A percentile compares a stretch with the other conserved stretches of the same genome.
Evolutionary conservation across 1,284 basidiomycete genomes (phyloP).

Genomic region (Sporisorium graminicola): DNA sequence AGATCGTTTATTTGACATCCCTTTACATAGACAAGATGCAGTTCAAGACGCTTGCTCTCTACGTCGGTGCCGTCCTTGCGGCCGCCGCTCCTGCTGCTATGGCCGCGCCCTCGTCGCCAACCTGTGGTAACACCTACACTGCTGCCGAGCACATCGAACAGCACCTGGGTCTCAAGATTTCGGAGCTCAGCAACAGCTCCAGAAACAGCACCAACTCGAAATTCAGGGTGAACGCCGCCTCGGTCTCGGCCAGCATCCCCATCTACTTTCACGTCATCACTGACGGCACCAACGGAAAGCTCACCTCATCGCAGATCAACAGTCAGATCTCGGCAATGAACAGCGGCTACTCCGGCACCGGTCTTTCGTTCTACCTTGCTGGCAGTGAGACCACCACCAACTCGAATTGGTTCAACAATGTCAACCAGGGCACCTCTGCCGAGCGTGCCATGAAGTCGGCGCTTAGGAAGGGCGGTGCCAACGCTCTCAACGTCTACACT

Average conservation of each 20-base stretch:
- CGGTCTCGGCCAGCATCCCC: constrained; percentile 32
- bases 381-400: constrained; percentile 70
- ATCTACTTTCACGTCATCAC: constrained; percentile 56
- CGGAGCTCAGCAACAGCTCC: neutral
- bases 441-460: constrained; percentile 75
- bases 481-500: constrained; percentile 74
- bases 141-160: constrained; percentile 28
- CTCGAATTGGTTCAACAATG: constrained; percentile 74
- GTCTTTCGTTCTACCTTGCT: constrained; percentile 73
- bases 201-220: neutral
- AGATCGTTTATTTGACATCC: neutral
- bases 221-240: constrained; percentile 1
- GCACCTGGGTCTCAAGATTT: constrained; percentile 19
- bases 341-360: constrained; percentile 71
- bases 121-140: constrained; percentile 24
- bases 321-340: constrained; percentile 74
- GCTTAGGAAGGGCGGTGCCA: constrained; percentile 72
- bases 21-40: constrained; percentile 30
- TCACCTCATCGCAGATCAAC: constrained; percentile 33
- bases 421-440: constrained; percentile 71
- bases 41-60: constrained; percentile 30
- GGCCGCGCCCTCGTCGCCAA: constrained; percentile 15
- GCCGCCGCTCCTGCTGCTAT: constrained; percentile 23
- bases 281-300: constrained; percentile 44
- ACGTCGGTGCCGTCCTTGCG: constrained; percentile 20